Conservation (phyloP, 1,284 basidiomycete genomes). For the Inonotus hispidus region DNA sequence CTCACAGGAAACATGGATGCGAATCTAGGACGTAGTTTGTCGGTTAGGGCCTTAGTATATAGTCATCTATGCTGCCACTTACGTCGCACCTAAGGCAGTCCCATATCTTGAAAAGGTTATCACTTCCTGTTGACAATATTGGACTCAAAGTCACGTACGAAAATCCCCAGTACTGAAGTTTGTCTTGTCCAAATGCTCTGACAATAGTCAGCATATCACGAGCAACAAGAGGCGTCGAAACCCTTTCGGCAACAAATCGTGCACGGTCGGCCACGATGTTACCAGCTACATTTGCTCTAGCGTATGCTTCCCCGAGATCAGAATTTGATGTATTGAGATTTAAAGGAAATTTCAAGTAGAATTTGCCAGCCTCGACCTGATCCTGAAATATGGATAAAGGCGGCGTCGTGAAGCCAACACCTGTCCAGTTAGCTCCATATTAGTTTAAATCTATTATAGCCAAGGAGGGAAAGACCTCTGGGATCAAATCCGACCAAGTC, state of each 20-base stretch:
- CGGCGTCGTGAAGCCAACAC: constrained; percentile 20
- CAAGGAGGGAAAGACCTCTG: constrained; percentile 21
- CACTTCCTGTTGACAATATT: not conserved
- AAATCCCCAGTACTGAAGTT: constrained; percentile 28
- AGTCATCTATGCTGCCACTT: not conserved
- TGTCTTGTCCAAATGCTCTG: constrained; percentile 24
- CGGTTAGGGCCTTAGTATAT: not conserved
- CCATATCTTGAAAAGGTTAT: constrained; percentile 22
- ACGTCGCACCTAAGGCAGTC: constrained; percentile 23
- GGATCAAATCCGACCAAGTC: constrained; percentile 34
- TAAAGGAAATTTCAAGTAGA: not conserved
- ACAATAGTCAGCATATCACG: constrained; percentile 28
- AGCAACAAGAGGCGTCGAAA: constrained; percentile 22
- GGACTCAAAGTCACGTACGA: constrained; percentile 18
- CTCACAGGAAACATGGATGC: constrained; percentile 26
- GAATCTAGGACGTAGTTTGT: constrained; percentile 10
- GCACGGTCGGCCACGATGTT: not conserved
- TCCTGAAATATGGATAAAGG: constrained; percentile 4
- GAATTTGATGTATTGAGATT: constrained; percentile 7
- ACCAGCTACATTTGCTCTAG: not conserved
- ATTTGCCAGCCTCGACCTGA: constrained; percentile 10
- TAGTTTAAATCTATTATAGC: not conserved
- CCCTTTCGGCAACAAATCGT: constrained; percentile 7
- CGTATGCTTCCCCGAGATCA: constrained; percentile 4
- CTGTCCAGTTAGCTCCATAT: not conserved